Percentiles rank a stretch among this genome's conserved stretches.
phyloP scores from a whole-genome alignment of 2,329 filamentous ascomycete genomes.

The Diaporthe humulicola region DNA sequence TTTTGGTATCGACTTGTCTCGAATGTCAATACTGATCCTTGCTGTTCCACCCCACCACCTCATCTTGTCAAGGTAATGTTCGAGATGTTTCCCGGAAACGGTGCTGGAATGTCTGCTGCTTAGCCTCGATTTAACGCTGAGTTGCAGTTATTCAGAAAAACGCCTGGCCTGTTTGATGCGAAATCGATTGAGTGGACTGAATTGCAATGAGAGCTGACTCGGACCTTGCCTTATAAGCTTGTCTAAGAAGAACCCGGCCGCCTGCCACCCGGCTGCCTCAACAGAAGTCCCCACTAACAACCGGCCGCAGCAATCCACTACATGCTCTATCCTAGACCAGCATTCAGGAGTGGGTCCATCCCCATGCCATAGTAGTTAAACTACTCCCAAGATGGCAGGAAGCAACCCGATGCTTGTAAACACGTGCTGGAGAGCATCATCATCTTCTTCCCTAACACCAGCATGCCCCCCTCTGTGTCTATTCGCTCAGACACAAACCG shows the following conservation, averaged over 20 bases:
- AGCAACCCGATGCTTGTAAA: not conserved
- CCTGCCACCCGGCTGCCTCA: constrained; percentile 12
- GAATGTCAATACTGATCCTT: constrained; percentile 50
- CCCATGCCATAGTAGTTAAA: not conserved
- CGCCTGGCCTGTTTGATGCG: not conserved
- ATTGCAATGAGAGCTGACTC: not conserved
- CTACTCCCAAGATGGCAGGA: too few relatives aligned
- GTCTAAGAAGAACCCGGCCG: not conserved
- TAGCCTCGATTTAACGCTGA: not conserved
- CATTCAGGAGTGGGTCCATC: not conserved
- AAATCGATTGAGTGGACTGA: too few relatives aligned
- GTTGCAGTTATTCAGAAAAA: not conserved
- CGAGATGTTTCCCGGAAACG: too few relatives aligned
- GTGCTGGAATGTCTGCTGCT: not conserved
- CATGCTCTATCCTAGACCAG: not conserved
- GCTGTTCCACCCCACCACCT: constrained; percentile 49
- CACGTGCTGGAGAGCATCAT: not conserved
- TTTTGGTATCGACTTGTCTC: constrained; percentile 50
- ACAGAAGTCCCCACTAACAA: not conserved
- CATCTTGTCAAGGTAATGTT: constrained; percentile 15
- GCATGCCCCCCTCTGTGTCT: too few relatives aligned
- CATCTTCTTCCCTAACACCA: too few relatives aligned
- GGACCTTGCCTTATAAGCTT: not conserved
- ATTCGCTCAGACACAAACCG: not conserved
- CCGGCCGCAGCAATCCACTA: not conserved